Base-by-base conservation (phyloP, 345 rosid species). In the Odontarrhena argentea region DNA sequence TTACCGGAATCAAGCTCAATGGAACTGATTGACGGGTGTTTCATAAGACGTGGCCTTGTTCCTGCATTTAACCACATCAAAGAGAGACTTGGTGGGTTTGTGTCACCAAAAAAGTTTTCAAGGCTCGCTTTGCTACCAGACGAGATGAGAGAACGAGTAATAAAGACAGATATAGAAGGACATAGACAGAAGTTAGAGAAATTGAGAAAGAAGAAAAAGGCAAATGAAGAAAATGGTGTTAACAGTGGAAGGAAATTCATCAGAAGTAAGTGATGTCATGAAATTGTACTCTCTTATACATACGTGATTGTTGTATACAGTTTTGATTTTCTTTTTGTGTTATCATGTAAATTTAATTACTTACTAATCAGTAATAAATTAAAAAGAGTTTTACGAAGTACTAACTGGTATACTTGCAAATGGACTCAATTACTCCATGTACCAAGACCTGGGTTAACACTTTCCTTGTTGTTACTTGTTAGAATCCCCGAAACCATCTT, bases 31-130 rank as follows among this genome's bases (percentile, higher is more conserved):
- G 89, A 86, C 6, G 94, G 98, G 50, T 86, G 93, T 80, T 86
- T 85, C 60, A 82, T 93, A 5, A 86, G 98, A 67, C 70, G 85
- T 1, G 92, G 90, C 60, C 92, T 93, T 53, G 96, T 93, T 69
- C 96, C 97, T 60, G 97, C 97, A 32, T 93, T 81, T 66, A 85
- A 80, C 82, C 96, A 90, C 73, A 90, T 93, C 52, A 83, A 80
- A 9, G 90, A 82, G 77, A 86, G 83, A 62, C 90, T 93, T 36
- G 97, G 97, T 45, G 96, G 96, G 47, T 55, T 76, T 55, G 86
- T 93, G 43, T 70, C 94, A 76, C 97, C 97, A 6, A 90, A 90
- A 77, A 87, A 85, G 76, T 93, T 93, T 71, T 81, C 97, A 6
- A 84, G 86, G 69, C 77, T 90, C 71, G 98, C 94, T 74, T 70